Percentiles rank a stretch among this genome's conserved stretches.
Evolutionary conservation across 1,139 yeast genomes (phyloP).

Genomic region (Pneumocystis sp.): DNA sequence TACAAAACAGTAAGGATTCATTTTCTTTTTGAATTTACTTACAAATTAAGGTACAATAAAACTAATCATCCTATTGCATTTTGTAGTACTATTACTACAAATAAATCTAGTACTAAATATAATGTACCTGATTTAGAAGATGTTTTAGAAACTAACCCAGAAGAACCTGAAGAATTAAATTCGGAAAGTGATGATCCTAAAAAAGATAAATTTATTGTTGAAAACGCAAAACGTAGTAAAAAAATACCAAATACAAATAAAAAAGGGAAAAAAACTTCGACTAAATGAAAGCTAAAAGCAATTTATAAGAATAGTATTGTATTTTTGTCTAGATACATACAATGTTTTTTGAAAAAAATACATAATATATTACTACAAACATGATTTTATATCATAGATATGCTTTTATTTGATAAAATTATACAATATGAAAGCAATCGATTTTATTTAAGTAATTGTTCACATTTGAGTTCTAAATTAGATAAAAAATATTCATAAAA

Average conservation of each 20-base stretch:
- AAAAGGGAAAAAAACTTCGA: constrained; percentile 21
- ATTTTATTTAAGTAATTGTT: not conserved
- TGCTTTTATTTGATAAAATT: too few relatives aligned
- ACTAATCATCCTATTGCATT: constrained; percentile 74
- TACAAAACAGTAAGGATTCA: constrained; percentile 36
- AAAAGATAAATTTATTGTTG: not conserved
- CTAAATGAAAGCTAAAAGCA: constrained; percentile 16
- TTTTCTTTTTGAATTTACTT: not conserved
- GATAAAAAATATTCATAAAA: not conserved
- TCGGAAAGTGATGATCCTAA: constrained; percentile 33
- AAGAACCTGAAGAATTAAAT: constrained; percentile 48
- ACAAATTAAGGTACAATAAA: constrained; percentile 42
- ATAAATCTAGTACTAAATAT: constrained; percentile 23
- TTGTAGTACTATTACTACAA: constrained; percentile 35
- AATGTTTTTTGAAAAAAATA: not conserved
- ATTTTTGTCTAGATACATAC: not conserved
- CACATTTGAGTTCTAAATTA: not conserved
- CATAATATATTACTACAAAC: not conserved
- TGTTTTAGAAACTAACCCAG: constrained; percentile 30
- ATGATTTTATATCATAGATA: not conserved
- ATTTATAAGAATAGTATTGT: not conserved
- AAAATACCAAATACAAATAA: not conserved
- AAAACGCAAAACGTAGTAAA: not conserved
- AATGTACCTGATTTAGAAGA: constrained; percentile 47
- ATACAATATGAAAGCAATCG: not conserved